Percentiles rank a stretch among this genome's conserved stretches.
phyloP scores from a whole-genome alignment of 208 protist genomes.

The Trypanosomatidae sp. region DNA sequence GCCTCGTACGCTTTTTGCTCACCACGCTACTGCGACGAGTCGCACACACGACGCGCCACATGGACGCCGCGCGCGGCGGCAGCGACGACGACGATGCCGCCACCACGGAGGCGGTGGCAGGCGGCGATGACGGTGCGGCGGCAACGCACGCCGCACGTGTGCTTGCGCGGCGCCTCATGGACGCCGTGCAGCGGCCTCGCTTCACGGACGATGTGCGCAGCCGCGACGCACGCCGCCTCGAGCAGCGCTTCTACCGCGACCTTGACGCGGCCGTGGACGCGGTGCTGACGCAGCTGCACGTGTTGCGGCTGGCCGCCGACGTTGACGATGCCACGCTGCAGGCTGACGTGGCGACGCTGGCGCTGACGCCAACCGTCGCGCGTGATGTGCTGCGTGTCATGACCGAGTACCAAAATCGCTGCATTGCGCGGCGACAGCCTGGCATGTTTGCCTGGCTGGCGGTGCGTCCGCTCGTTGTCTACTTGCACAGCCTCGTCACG shows the following conservation, averaged over 20 bases:
- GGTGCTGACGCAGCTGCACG: constrained; percentile 58
- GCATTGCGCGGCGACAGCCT: constrained; percentile 32
- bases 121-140: too few species aligned
- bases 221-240: constrained; percentile 22
- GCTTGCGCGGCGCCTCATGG: constrained; percentile 40
- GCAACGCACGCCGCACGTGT: too few species aligned
- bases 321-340: neutral
- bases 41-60: too few species aligned
- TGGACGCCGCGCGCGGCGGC: too few species aligned
- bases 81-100: constrained; percentile 1
- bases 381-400: constrained; percentile 49
- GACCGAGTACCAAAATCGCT: constrained; percentile 51
- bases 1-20: too few species aligned
- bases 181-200: constrained; percentile 56
- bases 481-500: constrained; percentile 59
- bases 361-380: too few species aligned
- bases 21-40: too few species aligned
- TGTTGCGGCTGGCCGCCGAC: constrained; percentile 51
- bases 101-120: constrained; percentile 7
- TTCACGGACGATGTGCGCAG: constrained; percentile 25
- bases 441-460: constrained; percentile 80
- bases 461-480: constrained; percentile 48
- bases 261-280: constrained; percentile 49
- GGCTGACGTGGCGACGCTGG: too few species aligned
- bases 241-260: constrained; percentile 54